Evolutionary conservation across 1,284 basidiomycete genomes (phyloP).

Genomic region (Melanopsichium pennsylvanicum): DNA sequence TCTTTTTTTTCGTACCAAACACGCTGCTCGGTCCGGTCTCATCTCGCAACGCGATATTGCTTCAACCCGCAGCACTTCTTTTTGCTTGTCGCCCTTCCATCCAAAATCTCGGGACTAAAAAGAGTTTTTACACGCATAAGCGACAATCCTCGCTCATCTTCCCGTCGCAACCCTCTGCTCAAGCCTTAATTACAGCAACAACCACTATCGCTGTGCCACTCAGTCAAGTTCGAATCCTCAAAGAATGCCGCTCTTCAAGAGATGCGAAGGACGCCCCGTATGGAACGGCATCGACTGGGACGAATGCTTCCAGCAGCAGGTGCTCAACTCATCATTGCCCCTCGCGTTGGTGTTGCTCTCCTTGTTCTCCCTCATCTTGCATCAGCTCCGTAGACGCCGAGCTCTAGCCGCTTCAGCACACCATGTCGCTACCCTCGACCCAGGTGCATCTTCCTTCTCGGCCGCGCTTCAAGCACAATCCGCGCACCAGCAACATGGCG

Average conservation of each 20-base stretch:
- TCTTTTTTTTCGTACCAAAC: conserved; percentile 8
- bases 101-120: too few species aligned
- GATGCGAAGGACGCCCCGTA: conserved; percentile 30
- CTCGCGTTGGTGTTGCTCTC: conserved; percentile 31
- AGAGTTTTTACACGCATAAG: too few species aligned
- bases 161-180: too few species aligned
- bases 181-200: too few species aligned
- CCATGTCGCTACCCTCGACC: conserved; percentile 50
- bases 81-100: neutral
- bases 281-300: conserved; percentile 47
- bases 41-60: too few species aligned
- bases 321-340: conserved; percentile 46
- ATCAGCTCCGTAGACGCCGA: conserved; percentile 25
- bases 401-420: conserved; percentile 35
- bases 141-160: too few species aligned
- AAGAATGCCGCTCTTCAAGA: conserved; percentile 11
- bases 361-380: conserved; percentile 26
- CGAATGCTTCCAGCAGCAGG: conserved; percentile 37
- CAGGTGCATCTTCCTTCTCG: conserved; percentile 45
- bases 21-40: too few species aligned
- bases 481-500: neutral
- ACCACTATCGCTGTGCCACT: neutral
- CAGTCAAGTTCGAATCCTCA: neutral
- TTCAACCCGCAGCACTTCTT: conserved; percentile 1
- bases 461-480: conserved; percentile 11